These are phyloP conservation scores for Lipomyces yamanashiensis DNA, from an alignment of 805 yeast genomes.

Conservation along the genomic window DNA sequence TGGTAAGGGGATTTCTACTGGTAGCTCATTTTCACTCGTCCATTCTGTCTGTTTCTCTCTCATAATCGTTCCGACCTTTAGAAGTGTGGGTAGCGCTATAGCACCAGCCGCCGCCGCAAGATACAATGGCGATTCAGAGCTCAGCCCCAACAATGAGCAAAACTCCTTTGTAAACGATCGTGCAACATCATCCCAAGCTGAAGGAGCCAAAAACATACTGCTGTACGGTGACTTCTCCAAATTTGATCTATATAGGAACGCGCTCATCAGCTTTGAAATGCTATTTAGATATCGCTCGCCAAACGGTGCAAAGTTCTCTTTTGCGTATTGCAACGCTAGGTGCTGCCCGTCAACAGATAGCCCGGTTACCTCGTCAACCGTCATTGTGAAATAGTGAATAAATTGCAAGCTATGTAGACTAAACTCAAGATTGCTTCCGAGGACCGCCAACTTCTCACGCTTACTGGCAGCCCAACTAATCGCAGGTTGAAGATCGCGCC, in stretches of 20 bases:
- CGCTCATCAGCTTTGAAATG: conserved; percentile 53
- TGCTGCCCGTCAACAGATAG: conserved; percentile 6
- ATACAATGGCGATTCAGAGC: conserved; percentile 59
- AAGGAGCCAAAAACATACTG: conserved; percentile 40
- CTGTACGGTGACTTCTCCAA: conserved; percentile 39
- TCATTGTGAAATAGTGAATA: conserved; percentile 40
- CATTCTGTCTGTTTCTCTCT: conserved; percentile 52
- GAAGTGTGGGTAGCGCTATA: conserved; percentile 57
- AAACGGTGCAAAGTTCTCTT: conserved; percentile 48
- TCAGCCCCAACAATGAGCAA: conserved; percentile 54
- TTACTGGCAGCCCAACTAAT: conserved; percentile 53
- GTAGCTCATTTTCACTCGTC: conserved; percentile 63
- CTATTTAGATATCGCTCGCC: conserved; percentile 49
- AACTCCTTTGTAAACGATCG: conserved; percentile 54
- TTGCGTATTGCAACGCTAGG: conserved; percentile 53
- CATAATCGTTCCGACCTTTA: conserved; percentile 55
- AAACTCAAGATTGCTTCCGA: conserved; percentile 54
- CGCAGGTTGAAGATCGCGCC: conserved; percentile 52
- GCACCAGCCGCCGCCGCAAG: conserved; percentile 58
- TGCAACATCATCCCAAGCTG: conserved; percentile 43
- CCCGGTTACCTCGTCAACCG: conserved; percentile 1
- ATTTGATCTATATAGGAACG: conserved; percentile 43
- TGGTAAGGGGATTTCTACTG: conserved; percentile 65
- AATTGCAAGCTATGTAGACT: conserved; percentile 53
- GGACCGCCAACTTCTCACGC: conserved; percentile 41